These are phyloP conservation scores for Aspergillus alliaceus DNA, from an alignment of 2,329 filamentous ascomycete genomes.

Conservation along the genomic window DNA sequence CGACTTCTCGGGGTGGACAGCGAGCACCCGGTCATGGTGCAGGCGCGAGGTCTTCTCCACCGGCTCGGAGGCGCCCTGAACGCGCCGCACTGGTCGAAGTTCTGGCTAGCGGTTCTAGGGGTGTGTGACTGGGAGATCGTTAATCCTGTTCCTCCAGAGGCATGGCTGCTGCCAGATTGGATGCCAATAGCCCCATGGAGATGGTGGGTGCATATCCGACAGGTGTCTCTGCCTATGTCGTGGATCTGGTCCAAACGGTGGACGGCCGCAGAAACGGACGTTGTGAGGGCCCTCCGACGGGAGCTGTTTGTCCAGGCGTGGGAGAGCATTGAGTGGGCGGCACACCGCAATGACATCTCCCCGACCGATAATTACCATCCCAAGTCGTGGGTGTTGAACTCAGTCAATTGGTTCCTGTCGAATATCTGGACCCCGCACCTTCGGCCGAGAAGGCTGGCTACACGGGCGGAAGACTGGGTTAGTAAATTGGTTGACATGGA, in stretches of 20 bases:
- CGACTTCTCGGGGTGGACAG: conserved; percentile 5
- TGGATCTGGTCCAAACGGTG: conserved; percentile 1
- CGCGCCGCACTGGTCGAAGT: conserved; percentile 9
- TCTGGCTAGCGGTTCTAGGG: conserved; percentile 10
- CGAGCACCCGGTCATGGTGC: not conserved
- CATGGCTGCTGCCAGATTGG: conserved; percentile 10
- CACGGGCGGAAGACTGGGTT: not conserved
- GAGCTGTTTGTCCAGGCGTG: conserved; percentile 5
- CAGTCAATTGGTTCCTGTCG: not conserved
- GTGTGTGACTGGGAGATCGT: conserved; percentile 7
- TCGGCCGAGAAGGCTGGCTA: not conserved
- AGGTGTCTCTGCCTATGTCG: conserved; percentile 7
- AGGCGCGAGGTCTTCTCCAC: not conserved
- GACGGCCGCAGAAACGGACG: conserved; percentile 1
- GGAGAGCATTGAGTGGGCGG: not conserved
- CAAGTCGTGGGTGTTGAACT: not conserved
- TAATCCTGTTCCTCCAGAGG: conserved; percentile 2
- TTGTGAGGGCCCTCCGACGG: not conserved
- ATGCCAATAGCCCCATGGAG: conserved; percentile 8
- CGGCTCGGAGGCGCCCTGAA: not conserved
- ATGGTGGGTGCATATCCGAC: conserved; percentile 6
- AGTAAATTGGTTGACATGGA: not conserved
- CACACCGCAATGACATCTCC: conserved; percentile 1
- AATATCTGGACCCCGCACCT: conserved; percentile 8
- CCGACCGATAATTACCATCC: not conserved